A percentile compares a stretch with the other conserved stretches of the same genome.
Conservation (phyloP, 345 rosid species). For the Turritis glabra region DNA sequence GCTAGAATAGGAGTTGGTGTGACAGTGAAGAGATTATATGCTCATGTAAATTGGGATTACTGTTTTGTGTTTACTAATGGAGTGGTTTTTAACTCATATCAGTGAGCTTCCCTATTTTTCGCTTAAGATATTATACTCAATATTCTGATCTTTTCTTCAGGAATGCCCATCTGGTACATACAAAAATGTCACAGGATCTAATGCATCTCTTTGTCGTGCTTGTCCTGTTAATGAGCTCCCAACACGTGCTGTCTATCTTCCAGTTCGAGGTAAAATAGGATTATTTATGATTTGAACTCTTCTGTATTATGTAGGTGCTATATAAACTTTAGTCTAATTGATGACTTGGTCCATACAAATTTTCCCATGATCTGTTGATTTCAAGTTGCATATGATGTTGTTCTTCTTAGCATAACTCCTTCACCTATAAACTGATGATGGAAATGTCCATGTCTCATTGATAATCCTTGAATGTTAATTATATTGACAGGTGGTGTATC, state of each 20-base stretch:
- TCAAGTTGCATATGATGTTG: not conserved
- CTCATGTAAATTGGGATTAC: not conserved
- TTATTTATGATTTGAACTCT: not conserved
- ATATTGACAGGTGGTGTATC: conserved; percentile 70
- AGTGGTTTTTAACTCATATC: not conserved
- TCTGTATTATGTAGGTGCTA: too few species aligned
- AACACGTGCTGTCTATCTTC: conserved; percentile 65
- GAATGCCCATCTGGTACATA: conserved; percentile 95
- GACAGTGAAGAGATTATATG: not conserved
- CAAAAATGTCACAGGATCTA: conserved; percentile 84
- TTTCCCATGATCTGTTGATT: not conserved
- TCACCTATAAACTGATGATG: not conserved
- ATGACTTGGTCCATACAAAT: not conserved
- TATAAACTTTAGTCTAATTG: not conserved
- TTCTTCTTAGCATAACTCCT: not conserved
- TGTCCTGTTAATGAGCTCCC: conserved; percentile 87
- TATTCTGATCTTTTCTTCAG: conserved; percentile 45
- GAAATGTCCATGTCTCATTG: not conserved
- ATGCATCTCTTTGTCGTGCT: conserved; percentile 64
- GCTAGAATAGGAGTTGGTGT: not conserved
- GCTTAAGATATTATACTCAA: not conserved
- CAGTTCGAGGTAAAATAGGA: conserved; percentile 67
- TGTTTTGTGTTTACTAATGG: not conserved
- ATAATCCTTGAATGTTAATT: conserved; percentile 3
- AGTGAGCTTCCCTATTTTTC: not conserved